These are phyloP conservation scores for Nicotiana paniculata DNA, from an alignment of 257 asterid species.

Conservation along the genomic window DNA sequence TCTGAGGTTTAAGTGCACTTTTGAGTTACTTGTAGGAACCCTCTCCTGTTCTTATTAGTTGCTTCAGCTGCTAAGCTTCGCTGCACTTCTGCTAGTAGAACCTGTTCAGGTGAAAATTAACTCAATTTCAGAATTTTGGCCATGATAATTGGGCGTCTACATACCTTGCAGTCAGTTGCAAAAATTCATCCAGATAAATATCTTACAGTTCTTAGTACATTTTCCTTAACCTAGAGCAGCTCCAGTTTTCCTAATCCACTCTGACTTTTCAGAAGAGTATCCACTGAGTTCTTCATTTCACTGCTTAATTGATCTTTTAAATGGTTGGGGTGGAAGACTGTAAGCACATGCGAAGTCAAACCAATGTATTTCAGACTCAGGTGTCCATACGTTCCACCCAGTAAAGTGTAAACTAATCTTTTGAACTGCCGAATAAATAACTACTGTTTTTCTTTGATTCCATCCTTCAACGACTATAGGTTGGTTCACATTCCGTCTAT, in stretches of 20 bases:
- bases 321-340: not conserved
- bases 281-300: not conserved
- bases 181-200: not conserved
- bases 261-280: not conserved
- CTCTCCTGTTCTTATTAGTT: not conserved
- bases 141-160: not conserved
- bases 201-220: not conserved
- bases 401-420: not conserved
- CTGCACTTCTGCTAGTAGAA: not conserved
- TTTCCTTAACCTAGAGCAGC: not conserved
- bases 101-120: not conserved
- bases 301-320: not conserved
- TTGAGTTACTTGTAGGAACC: not conserved
- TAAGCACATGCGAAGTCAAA: not conserved
- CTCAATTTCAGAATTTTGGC: not conserved
- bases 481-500: not conserved
- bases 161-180: not conserved
- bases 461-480: not conserved
- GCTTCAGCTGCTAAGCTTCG: not conserved
- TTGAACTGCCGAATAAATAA: too few species aligned
- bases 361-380: not conserved
- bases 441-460: not conserved
- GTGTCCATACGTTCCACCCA: not conserved
- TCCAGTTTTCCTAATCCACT: not conserved
- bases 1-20: not conserved